These are phyloP conservation scores for Picea mariana DNA, from an alignment of 83 land plant species.

Conservation along the genomic window DNA sequence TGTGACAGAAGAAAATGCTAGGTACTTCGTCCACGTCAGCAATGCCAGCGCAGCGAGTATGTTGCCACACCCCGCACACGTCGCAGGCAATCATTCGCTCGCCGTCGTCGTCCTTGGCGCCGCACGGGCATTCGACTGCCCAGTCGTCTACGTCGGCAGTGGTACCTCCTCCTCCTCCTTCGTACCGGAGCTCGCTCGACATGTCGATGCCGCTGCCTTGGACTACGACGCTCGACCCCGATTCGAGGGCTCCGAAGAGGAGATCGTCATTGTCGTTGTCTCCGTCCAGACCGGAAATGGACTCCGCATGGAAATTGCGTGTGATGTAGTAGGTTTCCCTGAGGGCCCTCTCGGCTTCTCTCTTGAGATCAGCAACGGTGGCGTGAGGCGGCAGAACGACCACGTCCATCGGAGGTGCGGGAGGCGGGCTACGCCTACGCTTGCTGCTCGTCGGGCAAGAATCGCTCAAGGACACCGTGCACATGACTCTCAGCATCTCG, in stretches of 20 bases:
- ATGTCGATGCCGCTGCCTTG: conserved; percentile 58
- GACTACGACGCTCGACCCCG: conserved; percentile 52
- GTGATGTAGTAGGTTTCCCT: conserved; percentile 62
- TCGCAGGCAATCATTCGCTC: conserved; percentile 85
- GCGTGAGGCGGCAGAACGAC: conserved; percentile 58
- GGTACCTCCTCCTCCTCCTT: conserved; percentile 59
- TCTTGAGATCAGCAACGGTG: conserved; percentile 78
- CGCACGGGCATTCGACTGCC: conserved; percentile 80
- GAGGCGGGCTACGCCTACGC: conserved; percentile 20
- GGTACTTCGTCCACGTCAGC: conserved; percentile 65
- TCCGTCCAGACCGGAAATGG: conserved; percentile 40
- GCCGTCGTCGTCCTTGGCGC: conserved; percentile 69
- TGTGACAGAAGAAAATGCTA: conserved; percentile 54
- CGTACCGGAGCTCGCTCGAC: conserved; percentile 38
- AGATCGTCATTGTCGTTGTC: conserved; percentile 59
- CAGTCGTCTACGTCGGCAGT: conserved; percentile 67
- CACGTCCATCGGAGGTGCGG: conserved; percentile 64
- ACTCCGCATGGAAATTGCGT: conserved; percentile 50
- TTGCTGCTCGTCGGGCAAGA: not conserved
- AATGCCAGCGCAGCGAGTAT: conserved; percentile 77
- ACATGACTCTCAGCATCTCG: conserved; percentile 51
- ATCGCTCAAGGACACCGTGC: conserved; percentile 33
- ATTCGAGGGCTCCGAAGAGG: conserved; percentile 67
- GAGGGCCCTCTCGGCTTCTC: conserved; percentile 65
- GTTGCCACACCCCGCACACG: conserved; percentile 89